phyloP scores from a whole-genome alignment of 495 filamentous ascomycete genomes.

The Clohesyomyces aquaticus region DNA sequence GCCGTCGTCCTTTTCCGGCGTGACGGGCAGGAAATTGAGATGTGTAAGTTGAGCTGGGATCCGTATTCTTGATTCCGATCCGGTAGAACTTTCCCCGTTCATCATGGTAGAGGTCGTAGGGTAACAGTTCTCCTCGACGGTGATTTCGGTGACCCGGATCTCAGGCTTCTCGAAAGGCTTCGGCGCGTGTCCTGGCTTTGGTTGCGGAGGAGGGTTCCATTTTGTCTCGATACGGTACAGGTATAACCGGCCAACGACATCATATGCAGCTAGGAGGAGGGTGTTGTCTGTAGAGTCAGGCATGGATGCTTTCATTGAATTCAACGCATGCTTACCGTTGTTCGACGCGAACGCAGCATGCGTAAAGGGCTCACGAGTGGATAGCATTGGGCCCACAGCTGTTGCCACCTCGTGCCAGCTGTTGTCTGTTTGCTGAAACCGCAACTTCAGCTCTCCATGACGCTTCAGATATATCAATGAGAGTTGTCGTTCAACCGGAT shows the following conservation, averaged over 20 bases:
- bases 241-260: conserved; percentile 39
- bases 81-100: conserved; percentile 14
- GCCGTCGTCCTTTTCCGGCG: conserved; percentile 49
- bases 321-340: conserved; percentile 55
- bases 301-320: neutral
- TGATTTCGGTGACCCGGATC: conserved; percentile 29
- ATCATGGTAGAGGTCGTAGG: conserved; percentile 19
- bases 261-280: conserved; percentile 44
- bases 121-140: conserved; percentile 37
- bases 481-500: conserved; percentile 66
- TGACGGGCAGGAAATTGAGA: conserved; percentile 44
- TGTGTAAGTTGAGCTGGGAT: conserved; percentile 40
- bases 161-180: conserved; percentile 32
- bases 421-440: conserved; percentile 70
- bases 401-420: conserved; percentile 68
- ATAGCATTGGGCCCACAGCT: conserved; percentile 70
- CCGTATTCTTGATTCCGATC: conserved; percentile 15
- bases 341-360: conserved; percentile 81
- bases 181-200: conserved; percentile 27
- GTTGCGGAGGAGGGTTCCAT: conserved; percentile 44
- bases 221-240: conserved; percentile 47
- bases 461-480: conserved; percentile 72
- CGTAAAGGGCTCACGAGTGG: conserved; percentile 71
- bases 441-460: conserved; percentile 67
- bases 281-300: conserved; percentile 39